Evolutionary conservation across 345 rosid species (phyloP).

Genomic region (Schrenkiella parvula): DNA sequence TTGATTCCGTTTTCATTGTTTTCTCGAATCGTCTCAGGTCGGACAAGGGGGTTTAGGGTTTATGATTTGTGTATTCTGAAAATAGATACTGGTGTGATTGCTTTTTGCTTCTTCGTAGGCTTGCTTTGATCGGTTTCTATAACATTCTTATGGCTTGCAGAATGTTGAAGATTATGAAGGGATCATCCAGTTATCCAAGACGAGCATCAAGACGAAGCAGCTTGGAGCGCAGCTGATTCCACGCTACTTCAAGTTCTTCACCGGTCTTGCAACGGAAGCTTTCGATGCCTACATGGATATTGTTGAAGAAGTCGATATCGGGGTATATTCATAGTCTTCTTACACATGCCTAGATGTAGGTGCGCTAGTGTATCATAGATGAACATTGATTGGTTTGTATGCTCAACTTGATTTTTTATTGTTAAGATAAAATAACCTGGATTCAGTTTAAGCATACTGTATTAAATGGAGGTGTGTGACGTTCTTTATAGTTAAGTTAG

Average conservation of each 20-base stretch:
- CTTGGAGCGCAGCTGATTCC: conserved; percentile 93
- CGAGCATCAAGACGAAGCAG: conserved; percentile 71
- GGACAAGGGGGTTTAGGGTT: neutral
- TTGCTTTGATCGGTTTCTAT: neutral
- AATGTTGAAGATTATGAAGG: conserved; percentile 78
- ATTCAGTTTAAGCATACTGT: neutral
- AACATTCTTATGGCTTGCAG: conserved; percentile 33
- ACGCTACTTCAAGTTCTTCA: conserved; percentile 86
- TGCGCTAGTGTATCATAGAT: neutral
- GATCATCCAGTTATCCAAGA: conserved; percentile 60
- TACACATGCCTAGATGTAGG: neutral
- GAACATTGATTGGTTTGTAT: neutral
- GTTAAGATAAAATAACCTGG: neutral
- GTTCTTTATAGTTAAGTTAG: neutral
- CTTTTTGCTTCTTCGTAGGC: neutral
- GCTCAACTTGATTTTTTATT: neutral
- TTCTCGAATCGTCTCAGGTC: neutral
- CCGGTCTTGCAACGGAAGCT: conserved; percentile 55
- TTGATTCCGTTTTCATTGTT: neutral
- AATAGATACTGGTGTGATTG: neutral
- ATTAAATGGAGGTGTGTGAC: neutral
- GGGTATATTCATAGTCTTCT: conserved; percentile 39
- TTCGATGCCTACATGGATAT: conserved; percentile 66
- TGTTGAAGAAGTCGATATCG: conserved; percentile 78
- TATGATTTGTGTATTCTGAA: neutral